Evolutionary conservation across 1,284 basidiomycete species (phyloP).

Genomic region (Pseudozyma tsukubaensis): DNA sequence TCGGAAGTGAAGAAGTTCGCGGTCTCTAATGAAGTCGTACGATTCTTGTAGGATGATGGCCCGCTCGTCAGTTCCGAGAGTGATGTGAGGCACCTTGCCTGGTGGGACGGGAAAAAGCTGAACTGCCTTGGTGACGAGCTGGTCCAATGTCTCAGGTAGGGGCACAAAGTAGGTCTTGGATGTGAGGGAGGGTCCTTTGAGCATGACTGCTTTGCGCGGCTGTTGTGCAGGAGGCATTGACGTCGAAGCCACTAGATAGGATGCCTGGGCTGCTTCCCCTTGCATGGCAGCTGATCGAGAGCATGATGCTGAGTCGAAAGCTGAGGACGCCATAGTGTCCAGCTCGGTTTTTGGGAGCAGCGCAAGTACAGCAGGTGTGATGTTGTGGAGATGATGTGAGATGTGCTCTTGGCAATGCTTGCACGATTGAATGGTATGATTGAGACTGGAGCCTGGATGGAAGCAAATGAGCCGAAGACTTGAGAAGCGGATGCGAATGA

Average conservation of each 20-base stretch:
- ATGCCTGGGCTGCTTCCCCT: background rate
- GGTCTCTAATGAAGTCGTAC: conserved; percentile 60
- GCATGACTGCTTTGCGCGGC: conserved; percentile 53
- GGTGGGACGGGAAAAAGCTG: conserved; percentile 61
- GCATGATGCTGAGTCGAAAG: too few species aligned
- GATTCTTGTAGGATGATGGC: conserved; percentile 63
- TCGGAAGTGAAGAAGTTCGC: conserved; percentile 62
- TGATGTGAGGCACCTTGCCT: conserved; percentile 59
- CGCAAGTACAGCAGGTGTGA: too few species aligned
- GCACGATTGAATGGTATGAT: too few species aligned
- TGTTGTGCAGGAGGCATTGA: conserved; percentile 6
- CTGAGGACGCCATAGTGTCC: too few species aligned
- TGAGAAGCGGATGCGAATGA: too few species aligned
- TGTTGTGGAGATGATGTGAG: too few species aligned
- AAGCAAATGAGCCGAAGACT: too few species aligned
- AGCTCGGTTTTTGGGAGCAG: background rate
- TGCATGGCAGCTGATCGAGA: too few species aligned
- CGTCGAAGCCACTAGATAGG: conserved; percentile 8
- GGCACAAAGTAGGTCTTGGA: conserved; percentile 62
- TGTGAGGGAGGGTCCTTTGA: conserved; percentile 62
- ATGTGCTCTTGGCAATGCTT: too few species aligned
- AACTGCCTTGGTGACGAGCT: conserved; percentile 57
- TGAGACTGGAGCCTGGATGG: too few species aligned
- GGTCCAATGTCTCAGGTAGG: conserved; percentile 53
- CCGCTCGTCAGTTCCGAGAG: conserved; percentile 53